Conservation (phyloP, 1,139 yeast species). For the Diutina ranongensis region DNA sequence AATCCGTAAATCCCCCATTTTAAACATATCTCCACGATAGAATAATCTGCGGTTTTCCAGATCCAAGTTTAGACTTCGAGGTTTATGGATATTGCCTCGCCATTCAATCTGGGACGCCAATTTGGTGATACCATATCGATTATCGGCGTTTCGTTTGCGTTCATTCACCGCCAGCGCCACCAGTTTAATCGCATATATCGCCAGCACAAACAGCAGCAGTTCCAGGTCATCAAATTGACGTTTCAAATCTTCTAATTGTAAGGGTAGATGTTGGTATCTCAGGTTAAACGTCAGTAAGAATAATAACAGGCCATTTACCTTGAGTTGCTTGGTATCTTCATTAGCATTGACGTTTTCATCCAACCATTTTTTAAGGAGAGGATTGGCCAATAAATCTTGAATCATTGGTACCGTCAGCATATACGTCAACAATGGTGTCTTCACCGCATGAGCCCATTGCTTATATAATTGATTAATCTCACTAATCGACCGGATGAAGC, state of each 20-base stretch:
- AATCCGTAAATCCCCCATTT: constrained; percentile 53
- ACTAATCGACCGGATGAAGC: constrained; percentile 40
- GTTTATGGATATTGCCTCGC: constrained; percentile 27
- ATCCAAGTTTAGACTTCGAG: constrained; percentile 36
- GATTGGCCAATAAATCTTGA: constrained; percentile 23
- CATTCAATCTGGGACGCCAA: constrained; percentile 39
- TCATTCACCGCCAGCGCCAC: constrained; percentile 32
- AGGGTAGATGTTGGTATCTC: constrained; percentile 58
- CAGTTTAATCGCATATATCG: constrained; percentile 31
- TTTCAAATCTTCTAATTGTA: constrained; percentile 52
- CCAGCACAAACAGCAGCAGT: constrained; percentile 38
- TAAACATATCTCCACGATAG: constrained; percentile 46
- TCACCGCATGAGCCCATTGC: constrained; percentile 56
- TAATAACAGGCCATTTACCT: constrained; percentile 45
- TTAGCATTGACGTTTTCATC: constrained; percentile 31
- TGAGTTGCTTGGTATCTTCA: constrained; percentile 31
- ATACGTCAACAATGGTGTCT: constrained; percentile 43
- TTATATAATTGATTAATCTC: constrained; percentile 51
- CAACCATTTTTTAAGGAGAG: constrained; percentile 36
- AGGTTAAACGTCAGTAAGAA: constrained; percentile 71
- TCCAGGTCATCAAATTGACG: constrained; percentile 41
- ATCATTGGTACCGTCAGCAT: constrained; percentile 31
- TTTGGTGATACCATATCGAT: constrained; percentile 34
- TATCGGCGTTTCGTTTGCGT: constrained; percentile 45
- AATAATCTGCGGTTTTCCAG: constrained; percentile 48